Base-by-base conservation (phyloP, 2,329 filamentous ascomycete species). In the Colletotrichum chlorophyti region DNA sequence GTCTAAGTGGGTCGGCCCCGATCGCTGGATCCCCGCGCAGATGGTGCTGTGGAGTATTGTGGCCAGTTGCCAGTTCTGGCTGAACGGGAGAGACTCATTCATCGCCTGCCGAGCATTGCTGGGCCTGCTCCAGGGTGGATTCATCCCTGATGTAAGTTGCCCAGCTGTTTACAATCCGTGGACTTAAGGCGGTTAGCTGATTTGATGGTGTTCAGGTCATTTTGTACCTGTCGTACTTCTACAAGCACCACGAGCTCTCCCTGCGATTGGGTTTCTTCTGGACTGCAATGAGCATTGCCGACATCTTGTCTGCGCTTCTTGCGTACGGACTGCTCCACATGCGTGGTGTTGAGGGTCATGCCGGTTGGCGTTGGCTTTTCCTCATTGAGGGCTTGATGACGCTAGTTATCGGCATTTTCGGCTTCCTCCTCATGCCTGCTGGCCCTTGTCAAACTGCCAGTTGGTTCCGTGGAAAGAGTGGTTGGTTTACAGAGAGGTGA, bases 401-500 rank as follows among this genome's bases (percentile, higher is more conserved):
- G 0, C 62, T 78, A 0, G 41, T 77, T 3, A 75, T 87, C 21
- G 84, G 85, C 2, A 46, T 87, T 1, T 66, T 80, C 9, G 78
- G 82, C 0, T 84, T 78, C 64, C 76, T 81, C 10, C 74, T 85
- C 19, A 84, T 88, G 79, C 83, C 84, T 0, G 72, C 78, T 0
- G 76, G 76, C 0, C 78, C 79, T 0, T 76, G 75, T 4, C 78
- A 85, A 61, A 85, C 83, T 0, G 74, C 76, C 14, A 79, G 76
- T 53, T 83, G 80, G 79, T 82, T 84, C 62, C 75, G 78, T 3
- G 77, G 82, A 3, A 77, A 76, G 23, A 78, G 80, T 2, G 79
- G 82, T 0, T 89, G 86, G 86, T 89, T 88, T 67, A 81, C 66
- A 4, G 82, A 86, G 40, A 79, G 69, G 68, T 70, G 62, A 21